Evolutionary conservation across 768 basidiomycete species (phyloP).

Genomic region (Phlebiopsis flavidoalba): DNA sequence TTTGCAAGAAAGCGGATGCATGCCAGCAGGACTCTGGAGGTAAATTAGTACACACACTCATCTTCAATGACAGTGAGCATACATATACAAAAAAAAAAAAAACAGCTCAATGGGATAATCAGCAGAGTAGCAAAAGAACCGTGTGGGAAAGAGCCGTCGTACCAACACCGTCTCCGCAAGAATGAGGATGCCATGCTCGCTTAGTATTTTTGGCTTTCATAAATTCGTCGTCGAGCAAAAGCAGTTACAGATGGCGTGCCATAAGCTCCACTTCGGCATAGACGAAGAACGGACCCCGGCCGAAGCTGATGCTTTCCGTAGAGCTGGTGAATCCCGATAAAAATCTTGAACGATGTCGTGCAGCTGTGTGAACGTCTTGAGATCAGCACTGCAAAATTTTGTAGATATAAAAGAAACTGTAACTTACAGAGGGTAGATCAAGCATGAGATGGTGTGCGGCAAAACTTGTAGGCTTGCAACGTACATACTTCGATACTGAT

Average conservation of each 20-base stretch:
- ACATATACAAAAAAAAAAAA: neutral
- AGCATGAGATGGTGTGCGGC: conserved; percentile 15
- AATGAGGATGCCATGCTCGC: conserved; percentile 20
- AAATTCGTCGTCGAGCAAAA: conserved; percentile 19
- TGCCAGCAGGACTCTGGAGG: conserved; percentile 32
- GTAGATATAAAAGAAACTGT: too few species aligned
- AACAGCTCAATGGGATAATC: conserved; percentile 33
- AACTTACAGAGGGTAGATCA: conserved; percentile 18
- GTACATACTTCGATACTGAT: conserved; percentile 17
- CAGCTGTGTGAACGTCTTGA: too few species aligned
- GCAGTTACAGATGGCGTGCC: conserved; percentile 21
- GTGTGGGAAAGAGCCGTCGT: conserved; percentile 17
- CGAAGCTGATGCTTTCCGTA: conserved; percentile 5
- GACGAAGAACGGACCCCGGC: conserved; percentile 21
- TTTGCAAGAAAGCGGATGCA: conserved; percentile 33
- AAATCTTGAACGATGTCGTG: conserved; percentile 14
- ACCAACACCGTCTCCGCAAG: conserved; percentile 22
- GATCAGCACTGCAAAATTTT: too few species aligned
- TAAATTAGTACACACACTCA: too few species aligned
- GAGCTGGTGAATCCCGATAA: conserved; percentile 4
- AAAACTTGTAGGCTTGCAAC: conserved; percentile 5
- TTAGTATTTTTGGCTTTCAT: conserved; percentile 20
- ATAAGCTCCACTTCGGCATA: conserved; percentile 28
- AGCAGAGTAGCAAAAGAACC: conserved; percentile 24
- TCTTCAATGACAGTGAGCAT: neutral